Conservation (phyloP, 2,329 filamentous ascomycete genomes). For the Orbilia ellipsospora region DNA sequence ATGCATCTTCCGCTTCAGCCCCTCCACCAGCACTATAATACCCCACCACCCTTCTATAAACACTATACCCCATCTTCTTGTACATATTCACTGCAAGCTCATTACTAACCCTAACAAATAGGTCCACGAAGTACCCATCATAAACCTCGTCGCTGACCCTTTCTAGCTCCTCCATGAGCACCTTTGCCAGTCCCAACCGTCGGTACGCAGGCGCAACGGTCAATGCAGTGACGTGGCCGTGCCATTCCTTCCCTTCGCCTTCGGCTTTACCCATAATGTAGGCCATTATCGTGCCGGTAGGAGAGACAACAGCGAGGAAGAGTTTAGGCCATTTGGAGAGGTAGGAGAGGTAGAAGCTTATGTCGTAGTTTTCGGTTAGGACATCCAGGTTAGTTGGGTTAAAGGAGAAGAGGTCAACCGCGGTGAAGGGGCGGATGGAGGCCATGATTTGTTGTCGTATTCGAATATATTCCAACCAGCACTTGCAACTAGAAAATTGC, state of each 20-base stretch:
- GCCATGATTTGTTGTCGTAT: conserved; percentile 70
- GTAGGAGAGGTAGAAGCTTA: conserved; percentile 95
- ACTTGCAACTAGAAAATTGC: background rate
- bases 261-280: conserved; percentile 92
- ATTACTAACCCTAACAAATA: conserved; percentile 93
- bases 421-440: conserved; percentile 84
- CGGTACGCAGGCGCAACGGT: conserved; percentile 90
- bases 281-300: conserved; percentile 86
- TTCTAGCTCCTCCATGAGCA: conserved; percentile 83
- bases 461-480: background rate
- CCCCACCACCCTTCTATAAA: conserved; percentile 86
- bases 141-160: conserved; percentile 78
- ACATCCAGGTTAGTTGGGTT: conserved; percentile 96
- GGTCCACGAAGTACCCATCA: conserved; percentile 92
- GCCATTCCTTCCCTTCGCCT: conserved; percentile 70
- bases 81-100: conserved; percentile 88
- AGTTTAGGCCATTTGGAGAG: conserved; percentile 94
- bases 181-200: conserved; percentile 85
- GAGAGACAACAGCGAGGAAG: conserved; percentile 90
- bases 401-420: conserved; percentile 85
- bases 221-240: conserved; percentile 95
- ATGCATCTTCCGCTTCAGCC: conserved; percentile 81
- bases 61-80: conserved; percentile 87
- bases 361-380: conserved; percentile 96
- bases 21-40: conserved; percentile 91